Percentiles rank a stretch among this genome's conserved stretches.
phyloP scores from a whole-genome alignment of 208 protist genomes.

The Trypanosoma melophagium region DNA sequence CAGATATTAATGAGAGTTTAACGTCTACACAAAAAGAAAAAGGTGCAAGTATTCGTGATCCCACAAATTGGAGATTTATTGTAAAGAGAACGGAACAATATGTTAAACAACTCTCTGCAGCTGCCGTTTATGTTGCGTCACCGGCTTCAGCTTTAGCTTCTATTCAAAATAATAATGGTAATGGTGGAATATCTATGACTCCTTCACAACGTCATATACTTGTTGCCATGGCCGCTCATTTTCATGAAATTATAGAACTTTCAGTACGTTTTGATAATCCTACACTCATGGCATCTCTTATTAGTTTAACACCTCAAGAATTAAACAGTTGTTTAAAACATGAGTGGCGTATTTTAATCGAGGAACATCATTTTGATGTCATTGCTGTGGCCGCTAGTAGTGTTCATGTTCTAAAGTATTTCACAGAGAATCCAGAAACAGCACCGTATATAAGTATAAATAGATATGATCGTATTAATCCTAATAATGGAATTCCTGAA shows the following conservation, averaged over 20 bases:
- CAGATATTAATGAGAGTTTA: background rate
- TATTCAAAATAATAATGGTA: conserved; percentile 1
- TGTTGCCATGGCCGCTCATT: conserved; percentile 24
- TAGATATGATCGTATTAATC: conserved; percentile 77
- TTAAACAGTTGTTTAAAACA: conserved; percentile 18
- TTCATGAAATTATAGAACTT: conserved; percentile 68
- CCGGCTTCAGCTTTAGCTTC: background rate
- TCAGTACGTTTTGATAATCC: conserved; percentile 76
- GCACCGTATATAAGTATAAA: conserved; percentile 40
- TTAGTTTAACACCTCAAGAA: conserved; percentile 34
- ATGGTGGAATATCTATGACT: conserved; percentile 22
- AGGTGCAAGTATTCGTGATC: background rate
- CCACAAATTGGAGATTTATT: conserved; percentile 22
- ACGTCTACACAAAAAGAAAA: background rate
- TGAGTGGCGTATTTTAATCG: conserved; percentile 36
- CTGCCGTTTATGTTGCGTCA: conserved; percentile 14
- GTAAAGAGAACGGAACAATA: conserved; percentile 25
- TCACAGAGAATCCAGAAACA: conserved; percentile 36
- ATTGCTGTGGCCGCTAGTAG: conserved; percentile 73
- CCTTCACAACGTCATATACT: conserved; percentile 17
- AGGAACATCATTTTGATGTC: conserved; percentile 56
- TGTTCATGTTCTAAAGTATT: conserved; percentile 33
- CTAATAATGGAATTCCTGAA: conserved; percentile 64
- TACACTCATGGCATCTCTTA: conserved; percentile 42
- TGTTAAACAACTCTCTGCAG: conserved; percentile 25